Evolutionary conservation across 371 early-diverging fungal genomes (phyloP), one percentile per base, ranked within the genome.

Genomic region (Mucor saturninus): DNA sequence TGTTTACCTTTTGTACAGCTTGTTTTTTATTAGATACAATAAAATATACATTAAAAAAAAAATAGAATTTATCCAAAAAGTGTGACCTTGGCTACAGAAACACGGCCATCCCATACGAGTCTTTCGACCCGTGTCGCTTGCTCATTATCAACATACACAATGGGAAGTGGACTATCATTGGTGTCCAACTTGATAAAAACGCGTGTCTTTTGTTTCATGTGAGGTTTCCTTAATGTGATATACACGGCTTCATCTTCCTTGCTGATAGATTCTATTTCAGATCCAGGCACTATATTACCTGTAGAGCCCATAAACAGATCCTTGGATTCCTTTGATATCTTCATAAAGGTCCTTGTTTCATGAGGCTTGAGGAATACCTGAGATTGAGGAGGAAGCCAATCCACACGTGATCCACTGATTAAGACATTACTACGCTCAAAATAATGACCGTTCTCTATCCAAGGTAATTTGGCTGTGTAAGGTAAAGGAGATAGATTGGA

Each of bases 221-320:
- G 38, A 39, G 65, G 59, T 15, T 46, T 54, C 38, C 53, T 67
- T 9, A 74, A 40, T 0, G 63, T 49, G 15, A 77, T 57, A n/a
- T 61, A 52, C 2, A 77, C 51, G 0, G 9, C 53, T 7, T 67
- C 56, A 2, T 50, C 45, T n/a, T 52, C 30, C 30, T 48, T 35
- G 4, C 8, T 9, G 3, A 67, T 21, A 2, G 26, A 8, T 11
- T 61, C 48, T 14, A 82, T 53, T 49, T 82, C 83, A 26, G 76
- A 53, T 15, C 83, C 83, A 53, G 83, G 83, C 0, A 82, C 74
- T 40, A 82, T 75, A 58, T 79, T 73, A 9, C 76, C 71, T 2
- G 73, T 71, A 2, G 80, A 73, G 0, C 83, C 83, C 59, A 79
- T 35, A 31, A 79, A 69, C 6, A 5, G 8, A 39, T 65, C 65